Evolutionary conservation across 495 filamentous ascomycete species (phyloP), one percentile per base, ranked within the genome.

Genomic region (Talaromyces nanjingensis): DNA sequence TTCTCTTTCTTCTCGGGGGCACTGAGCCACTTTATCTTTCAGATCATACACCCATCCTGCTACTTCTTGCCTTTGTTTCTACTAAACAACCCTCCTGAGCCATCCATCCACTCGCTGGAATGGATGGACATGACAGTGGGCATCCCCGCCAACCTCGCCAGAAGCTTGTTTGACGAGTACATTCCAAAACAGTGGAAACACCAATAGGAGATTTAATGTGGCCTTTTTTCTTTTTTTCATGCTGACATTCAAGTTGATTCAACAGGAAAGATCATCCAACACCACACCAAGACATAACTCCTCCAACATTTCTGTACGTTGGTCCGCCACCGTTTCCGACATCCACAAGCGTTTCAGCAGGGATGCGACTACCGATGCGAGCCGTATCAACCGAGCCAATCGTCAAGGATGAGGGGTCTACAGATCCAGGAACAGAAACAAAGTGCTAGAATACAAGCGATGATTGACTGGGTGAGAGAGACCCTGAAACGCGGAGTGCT

Each of bases 131-230:
- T 27, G 20, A n/a, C 24, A 4, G 7, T 5, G 53, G 22, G 22
- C 53, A 24, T 56, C 53, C 53, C 53, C 53, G 53, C 53, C 53
- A 56, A 56, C 53, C 53, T 56, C 53, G 11, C 53, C 53, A 56
- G 27, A 27, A 56, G 53, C 22, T 29, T 56, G 53, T 56, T 56
- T 56, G 53, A 56, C 53, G 27, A 56, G n/a, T 25, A 16, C 53
- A 56, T 56, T 56, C 53, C 53, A 56, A 56, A 29, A 25, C 53
- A 24, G 53, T 1, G 6, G 24, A 56, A 56, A 29, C 53, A 56
- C 27, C 53, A 27, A 56, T 56, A 6, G 45, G 53, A 29, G 53
- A 56, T 56, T 29, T 29, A 27, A 56, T 29, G 53, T 1, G 11
- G 24, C 24, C 6, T 27, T 16, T 16, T 56, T 27, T 56, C 24